phyloP scores from a whole-genome alignment of 495 filamentous ascomycete genomes.

The Articulospora tetracladia region DNA sequence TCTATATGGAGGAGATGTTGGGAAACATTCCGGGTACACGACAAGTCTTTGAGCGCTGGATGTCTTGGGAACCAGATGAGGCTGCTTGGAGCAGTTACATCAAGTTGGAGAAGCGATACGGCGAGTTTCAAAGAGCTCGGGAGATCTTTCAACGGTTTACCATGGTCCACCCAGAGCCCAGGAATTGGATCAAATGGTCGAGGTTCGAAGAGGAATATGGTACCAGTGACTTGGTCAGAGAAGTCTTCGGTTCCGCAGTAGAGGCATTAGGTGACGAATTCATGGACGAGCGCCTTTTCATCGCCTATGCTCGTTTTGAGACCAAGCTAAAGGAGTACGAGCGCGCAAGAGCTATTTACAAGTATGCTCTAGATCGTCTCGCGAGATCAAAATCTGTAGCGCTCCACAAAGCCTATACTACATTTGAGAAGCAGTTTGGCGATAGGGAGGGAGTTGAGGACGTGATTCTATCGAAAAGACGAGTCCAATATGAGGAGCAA shows the following conservation, averaged over 20 bases:
- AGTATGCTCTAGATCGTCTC: constrained; percentile 89
- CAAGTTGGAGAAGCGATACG: constrained; percentile 93
- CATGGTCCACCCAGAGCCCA: constrained; percentile 88
- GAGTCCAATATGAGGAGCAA: constrained; percentile 92
- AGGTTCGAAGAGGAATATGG: constrained; percentile 95
- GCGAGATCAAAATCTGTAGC: constrained; percentile 79
- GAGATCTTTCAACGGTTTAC: constrained; percentile 89
- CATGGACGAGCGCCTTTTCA: constrained; percentile 93
- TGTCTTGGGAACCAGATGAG: constrained; percentile 97
- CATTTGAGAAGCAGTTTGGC: constrained; percentile 97
- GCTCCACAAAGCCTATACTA: constrained; percentile 90
- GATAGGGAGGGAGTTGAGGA: constrained; percentile 93
- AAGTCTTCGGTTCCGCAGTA: constrained; percentile 86
- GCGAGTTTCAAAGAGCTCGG: constrained; percentile 80
- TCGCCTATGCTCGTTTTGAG: constrained; percentile 89
- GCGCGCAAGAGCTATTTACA: constrained; percentile 93
- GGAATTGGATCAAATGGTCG: constrained; percentile 99
- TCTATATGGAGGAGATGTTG: constrained; percentile 97
- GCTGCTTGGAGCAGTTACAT: constrained; percentile 94
- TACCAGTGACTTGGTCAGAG: constrained; percentile 83
- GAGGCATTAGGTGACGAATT: constrained; percentile 93
- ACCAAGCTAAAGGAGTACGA: constrained; percentile 93
- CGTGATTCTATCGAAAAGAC: constrained; percentile 87
- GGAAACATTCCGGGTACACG: constrained; percentile 89
- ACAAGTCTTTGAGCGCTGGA: constrained; percentile 97